Evolutionary conservation across 2,329 filamentous ascomycete species (phyloP).

Genomic region (Cordyceps farinosa): DNA sequence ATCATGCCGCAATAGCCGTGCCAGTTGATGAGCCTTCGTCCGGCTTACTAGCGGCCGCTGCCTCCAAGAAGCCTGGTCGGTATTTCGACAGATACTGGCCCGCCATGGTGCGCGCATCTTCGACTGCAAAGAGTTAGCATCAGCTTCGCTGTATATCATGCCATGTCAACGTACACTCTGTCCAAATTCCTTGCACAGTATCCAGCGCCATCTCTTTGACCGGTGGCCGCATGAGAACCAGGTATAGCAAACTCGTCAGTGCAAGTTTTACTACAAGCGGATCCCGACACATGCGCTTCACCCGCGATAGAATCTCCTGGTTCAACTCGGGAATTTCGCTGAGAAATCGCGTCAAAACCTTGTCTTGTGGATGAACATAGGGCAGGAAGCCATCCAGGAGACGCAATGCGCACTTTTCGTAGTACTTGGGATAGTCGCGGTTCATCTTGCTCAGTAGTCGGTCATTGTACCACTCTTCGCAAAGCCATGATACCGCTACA

Average conservation of each 20-base stretch:
- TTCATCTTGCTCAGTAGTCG: slow-evolving; percentile 44
- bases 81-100: slow-evolving; percentile 61
- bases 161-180: slow-evolving; percentile 51
- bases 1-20: slow-evolving; percentile 30
- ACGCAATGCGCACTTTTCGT: slow-evolving; percentile 73
- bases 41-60: slow-evolving; percentile 21
- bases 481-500: slow-evolving; percentile 88
- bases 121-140: slow-evolving; percentile 39
- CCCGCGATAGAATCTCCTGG: slow-evolving; percentile 64
- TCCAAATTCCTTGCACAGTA: slow-evolving; percentile 63
- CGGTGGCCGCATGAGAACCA: slow-evolving; percentile 66
- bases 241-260: slow-evolving; percentile 61
- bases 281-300: slow-evolving; percentile 65
- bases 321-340: slow-evolving; percentile 86
- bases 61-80: slow-evolving; percentile 49
- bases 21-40: slow-evolving; percentile 22
- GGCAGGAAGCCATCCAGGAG: slow-evolving; percentile 87
- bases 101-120: slow-evolving; percentile 60
- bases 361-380: slow-evolving; percentile 88
- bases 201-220: slow-evolving; percentile 61
- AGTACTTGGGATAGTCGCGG: slow-evolving; percentile 57
- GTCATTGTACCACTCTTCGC: slow-evolving; percentile 98
- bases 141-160: not conserved
- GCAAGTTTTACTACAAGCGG: slow-evolving; percentile 62
- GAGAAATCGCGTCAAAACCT: slow-evolving; percentile 83